Evolutionary conservation across 768 basidiomycete species (phyloP).

Genomic region (Cyclocybe cylindracea): DNA sequence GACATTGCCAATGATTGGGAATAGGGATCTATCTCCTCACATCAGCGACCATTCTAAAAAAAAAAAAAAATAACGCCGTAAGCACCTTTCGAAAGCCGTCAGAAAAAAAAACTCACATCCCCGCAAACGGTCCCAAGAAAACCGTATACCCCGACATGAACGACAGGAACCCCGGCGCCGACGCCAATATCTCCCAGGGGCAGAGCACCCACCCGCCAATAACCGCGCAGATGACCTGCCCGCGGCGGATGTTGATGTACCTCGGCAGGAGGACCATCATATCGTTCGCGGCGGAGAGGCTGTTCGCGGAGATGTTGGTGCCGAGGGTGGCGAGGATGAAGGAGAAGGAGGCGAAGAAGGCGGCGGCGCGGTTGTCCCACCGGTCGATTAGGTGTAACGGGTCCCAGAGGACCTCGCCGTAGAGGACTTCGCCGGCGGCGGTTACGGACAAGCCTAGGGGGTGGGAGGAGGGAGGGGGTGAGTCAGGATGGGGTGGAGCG

Average conservation of each 20-base stretch:
- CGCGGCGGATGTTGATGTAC: constrained; percentile 81
- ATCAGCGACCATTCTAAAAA: constrained; percentile 45
- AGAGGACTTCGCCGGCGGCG: constrained; percentile 70
- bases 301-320: constrained; percentile 79
- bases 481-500: not conserved
- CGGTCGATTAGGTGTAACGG: constrained; percentile 72
- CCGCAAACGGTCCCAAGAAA: constrained; percentile 84
- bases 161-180: constrained; percentile 65
- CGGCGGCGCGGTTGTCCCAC: constrained; percentile 85
- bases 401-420: constrained; percentile 71
- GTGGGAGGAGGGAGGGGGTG: not conserved
- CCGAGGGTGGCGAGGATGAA: constrained; percentile 75
- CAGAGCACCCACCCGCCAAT: constrained; percentile 85
- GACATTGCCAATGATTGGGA: not conserved
- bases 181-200: constrained; percentile 83
- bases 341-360: constrained; percentile 80
- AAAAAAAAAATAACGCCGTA: not conserved
- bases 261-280: constrained; percentile 76
- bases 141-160: constrained; percentile 88
- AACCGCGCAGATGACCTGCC: constrained; percentile 76
- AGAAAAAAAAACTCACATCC: constrained; percentile 51
- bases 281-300: constrained; percentile 75
- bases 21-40: constrained; percentile 26
- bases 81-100: not conserved
- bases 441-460: constrained; percentile 70